A percentile compares a stretch with the other conserved stretches of the same genome.
phyloP scores from a whole-genome alignment of 75 land plant species.

The Adiantum capillusveneris region DNA sequence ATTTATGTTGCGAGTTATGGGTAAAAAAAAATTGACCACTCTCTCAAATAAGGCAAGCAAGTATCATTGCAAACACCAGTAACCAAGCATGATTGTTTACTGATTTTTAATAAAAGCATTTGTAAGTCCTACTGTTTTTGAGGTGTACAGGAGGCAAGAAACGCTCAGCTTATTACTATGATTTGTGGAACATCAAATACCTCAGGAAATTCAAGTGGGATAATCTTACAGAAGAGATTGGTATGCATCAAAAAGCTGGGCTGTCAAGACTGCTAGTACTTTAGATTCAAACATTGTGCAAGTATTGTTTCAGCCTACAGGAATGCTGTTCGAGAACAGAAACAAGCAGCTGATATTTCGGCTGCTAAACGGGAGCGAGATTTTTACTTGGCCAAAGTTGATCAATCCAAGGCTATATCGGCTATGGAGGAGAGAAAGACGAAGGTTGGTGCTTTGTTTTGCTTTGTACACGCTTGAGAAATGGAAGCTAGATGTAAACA shows the following conservation, averaged over 20 bases:
- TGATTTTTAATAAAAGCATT: too few relatives aligned
- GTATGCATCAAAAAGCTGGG: constrained; percentile 26
- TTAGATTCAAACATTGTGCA: not conserved
- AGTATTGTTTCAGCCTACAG: constrained; percentile 51
- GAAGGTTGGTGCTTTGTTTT: constrained; percentile 43
- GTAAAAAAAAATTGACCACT: too few relatives aligned
- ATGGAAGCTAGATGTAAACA: not conserved
- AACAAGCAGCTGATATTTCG: constrained; percentile 72
- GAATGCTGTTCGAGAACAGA: constrained; percentile 73
- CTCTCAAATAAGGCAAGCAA: too few relatives aligned
- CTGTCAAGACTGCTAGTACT: not conserved
- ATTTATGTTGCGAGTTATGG: too few relatives aligned
- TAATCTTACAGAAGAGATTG: constrained; percentile 84
- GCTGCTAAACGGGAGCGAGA: constrained; percentile 88
- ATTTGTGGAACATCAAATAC: constrained; percentile 95
- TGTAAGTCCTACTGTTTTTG: too few relatives aligned
- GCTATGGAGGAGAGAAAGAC: constrained; percentile 54
- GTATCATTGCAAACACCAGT: too few relatives aligned
- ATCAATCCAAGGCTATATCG: constrained; percentile 58
- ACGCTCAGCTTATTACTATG: constrained; percentile 77
- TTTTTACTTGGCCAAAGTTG: constrained; percentile 73
- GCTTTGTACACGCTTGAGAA: not conserved
- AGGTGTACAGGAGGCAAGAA: constrained; percentile 61
- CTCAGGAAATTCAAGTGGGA: constrained; percentile 92
- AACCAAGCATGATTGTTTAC: too few relatives aligned